Evolutionary conservation across 2,329 filamentous ascomycete species (phyloP).

Genomic region (Hypoxylon sp.): DNA sequence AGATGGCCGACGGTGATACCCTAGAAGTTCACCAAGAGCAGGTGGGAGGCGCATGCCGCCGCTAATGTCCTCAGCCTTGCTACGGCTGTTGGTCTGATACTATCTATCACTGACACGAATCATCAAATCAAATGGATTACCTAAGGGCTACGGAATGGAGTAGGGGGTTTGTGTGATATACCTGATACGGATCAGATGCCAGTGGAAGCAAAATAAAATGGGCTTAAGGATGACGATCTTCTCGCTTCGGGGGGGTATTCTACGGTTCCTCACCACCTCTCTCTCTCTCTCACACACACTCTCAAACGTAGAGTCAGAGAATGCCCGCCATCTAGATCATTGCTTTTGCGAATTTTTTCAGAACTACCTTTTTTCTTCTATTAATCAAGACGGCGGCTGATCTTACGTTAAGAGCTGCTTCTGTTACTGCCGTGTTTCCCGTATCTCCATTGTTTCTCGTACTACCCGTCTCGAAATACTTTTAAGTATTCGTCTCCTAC

Average conservation of each 20-base stretch:
- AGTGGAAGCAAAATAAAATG: slow-evolving; percentile 14
- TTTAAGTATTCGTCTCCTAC: neutral
- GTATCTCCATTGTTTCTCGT: neutral
- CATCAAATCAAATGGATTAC: slow-evolving; percentile 10
- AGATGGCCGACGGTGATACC: slow-evolving; percentile 95
- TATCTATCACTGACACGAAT: neutral
- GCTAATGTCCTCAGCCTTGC: slow-evolving; percentile 22
- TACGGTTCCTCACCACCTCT: slow-evolving; percentile 6
- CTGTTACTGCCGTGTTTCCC: slow-evolving; percentile 16
- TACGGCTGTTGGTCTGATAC: neutral
- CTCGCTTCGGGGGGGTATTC: slow-evolving; percentile 11
- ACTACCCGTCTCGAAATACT: neutral
- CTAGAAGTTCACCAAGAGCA: slow-evolving; percentile 98
- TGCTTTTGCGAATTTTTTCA: slow-evolving; percentile 30
- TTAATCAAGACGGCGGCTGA: slow-evolving; percentile 26
- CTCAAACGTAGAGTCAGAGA: slow-evolving; percentile 9
- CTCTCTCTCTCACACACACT: neutral
- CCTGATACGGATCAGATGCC: slow-evolving; percentile 19
- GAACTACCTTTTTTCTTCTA: slow-evolving; percentile 31
- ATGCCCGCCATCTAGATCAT: slow-evolving; percentile 31
- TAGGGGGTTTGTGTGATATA: slow-evolving; percentile 21
- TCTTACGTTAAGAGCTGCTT: slow-evolving; percentile 22
- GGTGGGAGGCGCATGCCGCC: slow-evolving; percentile 72
- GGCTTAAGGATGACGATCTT: slow-evolving; percentile 13
- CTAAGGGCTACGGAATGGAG: slow-evolving; percentile 19